Conservation (phyloP, 2,329 filamentous ascomycete genomes). For the Sclerotinia minor region DNA sequence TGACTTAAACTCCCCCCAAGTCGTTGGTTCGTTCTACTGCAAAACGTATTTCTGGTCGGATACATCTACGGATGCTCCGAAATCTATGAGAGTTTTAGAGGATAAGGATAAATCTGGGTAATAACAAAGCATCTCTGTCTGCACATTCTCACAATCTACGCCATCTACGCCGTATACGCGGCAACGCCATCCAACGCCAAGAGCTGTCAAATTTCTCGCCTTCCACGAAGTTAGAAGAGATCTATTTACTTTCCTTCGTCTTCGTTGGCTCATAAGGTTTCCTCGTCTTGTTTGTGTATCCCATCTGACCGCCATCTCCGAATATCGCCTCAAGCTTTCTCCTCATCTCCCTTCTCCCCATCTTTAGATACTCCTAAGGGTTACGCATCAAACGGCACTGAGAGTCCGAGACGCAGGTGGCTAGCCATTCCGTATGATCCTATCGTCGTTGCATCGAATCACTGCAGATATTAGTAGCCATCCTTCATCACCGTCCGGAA, state of each 20-base stretch:
- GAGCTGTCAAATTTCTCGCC: not conserved
- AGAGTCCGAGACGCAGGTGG: conserved; percentile 1
- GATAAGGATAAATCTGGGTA: not conserved
- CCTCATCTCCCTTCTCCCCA: not conserved
- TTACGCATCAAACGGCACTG: not conserved
- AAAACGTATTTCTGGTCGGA: not conserved
- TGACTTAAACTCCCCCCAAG: not conserved
- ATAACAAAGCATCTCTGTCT: not conserved
- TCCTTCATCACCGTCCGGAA: not conserved
- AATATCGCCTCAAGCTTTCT: not conserved
- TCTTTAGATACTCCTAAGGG: not conserved
- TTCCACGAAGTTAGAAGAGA: not conserved
- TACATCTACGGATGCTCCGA: not conserved
- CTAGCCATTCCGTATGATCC: conserved; percentile 1
- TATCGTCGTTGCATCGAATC: conserved; percentile 5
- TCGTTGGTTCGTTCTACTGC: conserved; percentile 1
- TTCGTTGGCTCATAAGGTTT: not conserved
- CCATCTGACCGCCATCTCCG: conserved; percentile 16
- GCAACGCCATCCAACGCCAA: not conserved
- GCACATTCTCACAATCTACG: not conserved
- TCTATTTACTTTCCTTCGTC: not conserved
- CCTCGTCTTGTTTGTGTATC: not conserved
- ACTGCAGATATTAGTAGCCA: conserved; percentile 6
- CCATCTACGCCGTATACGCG: not conserved
- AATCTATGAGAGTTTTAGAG: not conserved